Evolutionary conservation across 129 eudicot genomes (phyloP), one percentile per base, ranked within the genome.

Genomic region (Saposhnikovia divaricata): DNA sequence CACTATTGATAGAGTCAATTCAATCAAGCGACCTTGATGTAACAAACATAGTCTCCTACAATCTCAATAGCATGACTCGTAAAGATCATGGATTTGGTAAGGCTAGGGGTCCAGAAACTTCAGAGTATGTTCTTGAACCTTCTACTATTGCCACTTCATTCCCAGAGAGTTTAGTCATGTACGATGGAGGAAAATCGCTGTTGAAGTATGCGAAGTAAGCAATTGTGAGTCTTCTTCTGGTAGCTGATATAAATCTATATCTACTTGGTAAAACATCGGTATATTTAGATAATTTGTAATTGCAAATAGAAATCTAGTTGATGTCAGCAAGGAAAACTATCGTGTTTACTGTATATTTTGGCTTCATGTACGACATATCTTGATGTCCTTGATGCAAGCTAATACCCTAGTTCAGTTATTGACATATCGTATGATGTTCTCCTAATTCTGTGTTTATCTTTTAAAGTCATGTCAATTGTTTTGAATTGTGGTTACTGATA

Each of bases 1-100:
- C 38, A 51, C 79, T 76, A 7, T 5, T 76, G 0, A 27, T 76
- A 45, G 79, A 31, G 73, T 31, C 10, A 1, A 0, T 55, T 21
- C 2, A 3, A 0, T 14, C 37, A 19, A 4, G 1, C 0, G 3
- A 3, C 9, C 1, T 0, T 16, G 25, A 6, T 14, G 19, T 25
- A 37, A 44, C 10, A 0, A 55, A 10, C 63, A 19, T 75, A 40
- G 45, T 76, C 23, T 50, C 43, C 4, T 50, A 3, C 34, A 19
- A 76, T 34, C 79, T 76, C 4, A 23, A 76, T 11, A 48, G 15
- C 27, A 42, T 76, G 59, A 8, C 18, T 6, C n/a, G 3, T 51
- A 34, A 51, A 27, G 68, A 34, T 37, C 69, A 31, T 76, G 79
- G 69, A 9, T 44, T 16, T 31, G 79, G 40, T 6, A 44, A 14